Conservation (phyloP, 2,329 filamentous ascomycete species). For the Seiridium cupressi region DNA sequence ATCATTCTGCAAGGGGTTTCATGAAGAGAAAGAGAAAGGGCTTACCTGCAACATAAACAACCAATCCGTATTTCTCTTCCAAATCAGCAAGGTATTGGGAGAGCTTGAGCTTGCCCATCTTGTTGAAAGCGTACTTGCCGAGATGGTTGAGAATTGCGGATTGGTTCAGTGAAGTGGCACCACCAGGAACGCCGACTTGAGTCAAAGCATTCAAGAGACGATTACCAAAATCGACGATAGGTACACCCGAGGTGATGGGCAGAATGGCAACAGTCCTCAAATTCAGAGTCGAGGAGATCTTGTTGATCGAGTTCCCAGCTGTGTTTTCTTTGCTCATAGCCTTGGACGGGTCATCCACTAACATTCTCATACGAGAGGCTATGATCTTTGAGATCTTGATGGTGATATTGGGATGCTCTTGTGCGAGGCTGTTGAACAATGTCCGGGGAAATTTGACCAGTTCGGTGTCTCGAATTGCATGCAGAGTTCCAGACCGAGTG, state of each 20-base stretch:
- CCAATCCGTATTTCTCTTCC: conserved; percentile 94
- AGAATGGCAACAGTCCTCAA: conserved; percentile 89
- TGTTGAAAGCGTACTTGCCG: conserved; percentile 92
- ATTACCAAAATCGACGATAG: conserved; percentile 92
- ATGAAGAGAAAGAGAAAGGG: conserved; percentile 11
- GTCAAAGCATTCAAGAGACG: conserved; percentile 82
- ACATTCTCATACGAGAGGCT: conserved; percentile 85
- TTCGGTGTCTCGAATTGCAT: conserved; percentile 95
- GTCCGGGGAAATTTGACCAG: conserved; percentile 94
- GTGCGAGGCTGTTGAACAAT: conserved; percentile 93
- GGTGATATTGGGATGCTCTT: conserved; percentile 96
- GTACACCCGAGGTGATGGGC: conserved; percentile 86
- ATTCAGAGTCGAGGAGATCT: conserved; percentile 83
- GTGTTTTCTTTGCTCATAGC: conserved; percentile 63
- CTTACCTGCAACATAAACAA: conserved; percentile 85
- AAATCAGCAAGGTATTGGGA: conserved; percentile 95
- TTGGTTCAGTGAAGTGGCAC: conserved; percentile 89
- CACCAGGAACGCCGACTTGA: conserved; percentile 86
- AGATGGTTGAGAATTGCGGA: conserved; percentile 92
- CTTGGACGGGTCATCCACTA: conserved; percentile 78
- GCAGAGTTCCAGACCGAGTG: conserved; percentile 81
- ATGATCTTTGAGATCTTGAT: conserved; percentile 99
- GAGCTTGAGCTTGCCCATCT: conserved; percentile 94
- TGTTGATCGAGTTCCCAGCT: conserved; percentile 57
- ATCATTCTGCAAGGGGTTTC: conserved; percentile 25